Base-by-base conservation (phyloP, 2,329 filamentous ascomycete genomes). In the Diaporthe sp. region DNA sequence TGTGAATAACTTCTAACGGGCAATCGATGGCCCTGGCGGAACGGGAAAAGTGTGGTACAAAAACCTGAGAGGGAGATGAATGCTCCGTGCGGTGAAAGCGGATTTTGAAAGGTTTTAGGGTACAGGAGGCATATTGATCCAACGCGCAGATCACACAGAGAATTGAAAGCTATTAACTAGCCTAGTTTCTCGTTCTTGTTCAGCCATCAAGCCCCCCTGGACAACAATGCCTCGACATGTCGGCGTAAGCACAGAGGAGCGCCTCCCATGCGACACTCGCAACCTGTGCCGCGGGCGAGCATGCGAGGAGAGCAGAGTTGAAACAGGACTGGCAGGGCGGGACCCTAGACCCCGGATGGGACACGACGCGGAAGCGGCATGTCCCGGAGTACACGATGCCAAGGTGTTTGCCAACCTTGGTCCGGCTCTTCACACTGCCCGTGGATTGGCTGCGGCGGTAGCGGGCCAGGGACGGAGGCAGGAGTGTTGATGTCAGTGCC, bases 291-390 rank as follows among this genome's bases (percentile, higher is more conserved):
- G 22, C 13, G n/a, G 46, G 46, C 31, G 46, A 55, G 46, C 34
- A 69, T 53, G 65, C 65, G 34, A 69, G 46, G n/a, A 69, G 46
- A 55, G 31, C 2, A 25, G n/a, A 55, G 65, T 69, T 69, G 65
- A 69, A 69, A 69, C 65, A 69, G n/a, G 13, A 28, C 31, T 17
- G 22, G 46, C 65, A 69, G 65, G 65, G 46, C 31, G 39, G 39
- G 39, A 65, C 59, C 59, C 62, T 31, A 51, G 62, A 39, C 61
- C 25, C 61, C 61, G 61, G 61, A 34, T 65, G 62, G 44, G 46
- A 51, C 44, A 68, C 31, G 12, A 39, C 46, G n/a, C 65, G 65
- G 65, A 69, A 53, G 34, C 65, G 22, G 44, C 46, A 46, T 37
- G 46, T 69, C 19, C 65, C 65, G 65, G 28, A 3, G n/a, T 19